A percentile compares a stretch with the other conserved stretches of the same genome.
Conservation (phyloP, 129 eudicot genomes). For the Silybum marianum region DNA sequence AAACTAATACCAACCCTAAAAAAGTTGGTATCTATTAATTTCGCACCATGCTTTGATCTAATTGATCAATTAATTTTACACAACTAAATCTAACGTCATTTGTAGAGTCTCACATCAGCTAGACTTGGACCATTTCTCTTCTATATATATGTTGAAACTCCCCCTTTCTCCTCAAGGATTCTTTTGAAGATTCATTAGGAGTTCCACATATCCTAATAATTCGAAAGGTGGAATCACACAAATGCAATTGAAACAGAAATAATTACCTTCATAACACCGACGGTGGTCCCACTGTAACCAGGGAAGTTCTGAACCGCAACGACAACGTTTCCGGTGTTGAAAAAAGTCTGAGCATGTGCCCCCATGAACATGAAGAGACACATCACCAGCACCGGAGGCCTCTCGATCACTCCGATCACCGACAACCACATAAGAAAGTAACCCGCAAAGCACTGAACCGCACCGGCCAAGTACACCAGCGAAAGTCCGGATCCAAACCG, state of each 20-base stretch:
- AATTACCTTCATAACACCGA: constrained; percentile 92
- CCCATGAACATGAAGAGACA: constrained; percentile 81
- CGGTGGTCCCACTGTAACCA: constrained; percentile 66
- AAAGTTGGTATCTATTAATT: too few species aligned
- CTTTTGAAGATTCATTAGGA: too few species aligned
- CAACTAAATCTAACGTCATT: too few species aligned
- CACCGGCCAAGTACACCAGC: constrained; percentile 75
- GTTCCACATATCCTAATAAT: too few species aligned
- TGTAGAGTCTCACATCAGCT: too few species aligned
- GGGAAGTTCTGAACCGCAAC: constrained; percentile 78
- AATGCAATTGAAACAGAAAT: neutral
- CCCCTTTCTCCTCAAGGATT: too few species aligned
- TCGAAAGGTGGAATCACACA: too few species aligned
- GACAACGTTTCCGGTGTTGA: constrained; percentile 79
- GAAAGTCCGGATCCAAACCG: constrained; percentile 45
- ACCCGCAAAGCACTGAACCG: constrained; percentile 69
- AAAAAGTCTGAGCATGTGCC: constrained; percentile 90
- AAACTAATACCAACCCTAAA: too few species aligned
- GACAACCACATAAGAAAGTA: constrained; percentile 80
- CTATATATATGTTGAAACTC: too few species aligned
- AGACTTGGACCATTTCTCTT: too few species aligned
- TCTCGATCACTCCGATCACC: constrained; percentile 50
- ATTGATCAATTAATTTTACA: too few species aligned
- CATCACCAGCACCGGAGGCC: constrained; percentile 57
- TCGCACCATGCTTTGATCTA: too few species aligned